Percentiles rank a stretch among this genome's conserved stretches.
phyloP scores from a whole-genome alignment of 106 monocot species.

The Dendrobium catenatum region DNA sequence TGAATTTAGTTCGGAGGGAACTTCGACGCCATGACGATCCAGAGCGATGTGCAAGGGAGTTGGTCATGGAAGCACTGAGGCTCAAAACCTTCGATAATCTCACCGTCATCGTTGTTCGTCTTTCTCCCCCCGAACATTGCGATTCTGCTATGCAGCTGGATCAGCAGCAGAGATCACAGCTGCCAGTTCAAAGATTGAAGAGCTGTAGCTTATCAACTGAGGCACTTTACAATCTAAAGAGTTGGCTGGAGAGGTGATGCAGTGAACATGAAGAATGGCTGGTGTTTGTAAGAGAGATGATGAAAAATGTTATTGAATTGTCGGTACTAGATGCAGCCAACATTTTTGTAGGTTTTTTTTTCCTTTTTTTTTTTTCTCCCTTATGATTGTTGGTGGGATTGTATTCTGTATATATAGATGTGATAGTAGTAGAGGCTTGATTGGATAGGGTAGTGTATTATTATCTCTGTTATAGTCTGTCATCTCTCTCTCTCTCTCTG shows the following conservation, averaged over 20 bases:
- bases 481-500: neutral
- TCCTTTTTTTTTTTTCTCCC: neutral
- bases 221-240: slow-evolving; percentile 40
- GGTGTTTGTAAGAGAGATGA: neutral
- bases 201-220: slow-evolving; percentile 50
- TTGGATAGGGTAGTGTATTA: neutral
- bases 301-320: neutral
- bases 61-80: slow-evolving; percentile 52
- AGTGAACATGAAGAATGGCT: neutral
- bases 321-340: slow-evolving; percentile 3
- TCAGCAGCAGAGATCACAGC: neutral
- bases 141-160: slow-evolving; percentile 7
- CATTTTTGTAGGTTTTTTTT: slow-evolving; percentile 34
- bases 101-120: slow-evolving; percentile 54
- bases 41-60: slow-evolving; percentile 47
- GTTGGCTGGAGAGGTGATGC: slow-evolving; percentile 16
- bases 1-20: slow-evolving; percentile 34
- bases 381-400: neutral
- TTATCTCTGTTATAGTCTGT: neutral
- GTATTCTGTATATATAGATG: neutral
- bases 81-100: slow-evolving; percentile 53
- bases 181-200: slow-evolving; percentile 9
- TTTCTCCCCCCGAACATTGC: slow-evolving; percentile 16
- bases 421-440: neutral
- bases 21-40: slow-evolving; percentile 49